Evolutionary conservation across 2,329 filamentous ascomycete genomes (phyloP).

Genomic region (Apiospora aurea): DNA sequence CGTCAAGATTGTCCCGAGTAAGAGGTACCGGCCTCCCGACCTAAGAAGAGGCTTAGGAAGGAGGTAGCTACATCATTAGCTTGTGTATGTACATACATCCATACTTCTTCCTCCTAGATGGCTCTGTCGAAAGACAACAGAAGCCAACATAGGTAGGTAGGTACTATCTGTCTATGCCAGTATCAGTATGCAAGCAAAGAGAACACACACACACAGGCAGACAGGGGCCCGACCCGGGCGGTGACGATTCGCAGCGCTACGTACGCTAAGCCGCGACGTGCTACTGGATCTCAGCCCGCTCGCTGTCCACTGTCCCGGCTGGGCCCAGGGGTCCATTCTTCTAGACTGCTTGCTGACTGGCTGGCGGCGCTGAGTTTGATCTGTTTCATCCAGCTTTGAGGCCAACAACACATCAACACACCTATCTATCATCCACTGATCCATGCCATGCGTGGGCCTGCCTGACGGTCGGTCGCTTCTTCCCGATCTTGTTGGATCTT

Average conservation of each 20-base stretch:
- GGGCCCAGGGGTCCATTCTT: conserved; percentile 6
- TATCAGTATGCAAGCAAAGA: conserved; percentile 12
- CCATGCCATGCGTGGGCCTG: neutral
- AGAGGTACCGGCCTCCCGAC: neutral
- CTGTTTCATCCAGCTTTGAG: conserved; percentile 16
- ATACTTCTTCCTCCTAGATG: neutral
- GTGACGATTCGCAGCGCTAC: conserved; percentile 4
- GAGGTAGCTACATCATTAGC: too few species aligned
- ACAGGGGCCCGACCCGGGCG: conserved; percentile 1
- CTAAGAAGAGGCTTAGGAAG: too few species aligned
- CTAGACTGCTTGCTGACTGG: conserved; percentile 19
- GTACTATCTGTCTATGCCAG: too few species aligned
- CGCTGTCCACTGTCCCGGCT: conserved; percentile 5
- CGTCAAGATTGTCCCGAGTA: neutral
- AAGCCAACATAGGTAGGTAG: too few species aligned
- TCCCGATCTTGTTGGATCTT: neutral
- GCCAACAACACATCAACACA: conserved; percentile 3
- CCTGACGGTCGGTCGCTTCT: neutral
- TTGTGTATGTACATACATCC: neutral
- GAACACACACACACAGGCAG: neutral
- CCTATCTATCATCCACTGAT: neutral
- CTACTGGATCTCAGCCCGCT: conserved; percentile 19
- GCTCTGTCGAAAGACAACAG: too few species aligned
- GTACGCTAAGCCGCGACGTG: conserved; percentile 4
- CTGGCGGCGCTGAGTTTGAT: conserved; percentile 1